A percentile compares a stretch with the other conserved stretches of the same genome.
phyloP scores from a whole-genome alignment of 768 basidiomycete species.

The Hydnum rufescens region DNA sequence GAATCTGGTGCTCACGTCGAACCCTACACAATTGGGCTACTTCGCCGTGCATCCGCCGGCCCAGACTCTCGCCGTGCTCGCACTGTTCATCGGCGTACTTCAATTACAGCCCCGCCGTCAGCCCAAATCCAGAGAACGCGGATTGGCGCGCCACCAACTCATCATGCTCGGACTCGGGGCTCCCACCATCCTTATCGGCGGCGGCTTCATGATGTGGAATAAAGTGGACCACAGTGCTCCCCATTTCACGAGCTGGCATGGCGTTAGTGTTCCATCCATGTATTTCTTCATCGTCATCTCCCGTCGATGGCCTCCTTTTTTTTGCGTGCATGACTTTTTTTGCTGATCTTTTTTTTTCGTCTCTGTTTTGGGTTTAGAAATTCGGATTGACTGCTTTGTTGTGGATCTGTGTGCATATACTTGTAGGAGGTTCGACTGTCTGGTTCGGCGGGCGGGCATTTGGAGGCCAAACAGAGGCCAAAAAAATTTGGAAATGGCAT shows the following conservation, averaged over 20 bases:
- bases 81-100: slow-evolving; percentile 2
- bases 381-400: background rate
- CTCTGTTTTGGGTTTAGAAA: no score
- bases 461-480: slow-evolving; percentile 4
- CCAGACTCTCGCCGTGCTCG: slow-evolving; percentile 4
- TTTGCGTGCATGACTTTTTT: no score
- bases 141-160: slow-evolving; percentile 1
- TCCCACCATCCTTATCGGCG: slow-evolving; percentile 1
- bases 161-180: background rate
- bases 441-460: slow-evolving; percentile 6
- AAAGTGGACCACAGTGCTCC: slow-evolving; percentile 3
- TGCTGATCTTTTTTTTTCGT: no score
- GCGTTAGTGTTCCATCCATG: slow-evolving; percentile 1
- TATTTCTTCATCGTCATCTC: no score
- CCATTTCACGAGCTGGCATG: slow-evolving; percentile 8
- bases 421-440: slow-evolving; percentile 5
- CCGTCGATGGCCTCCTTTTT: no score
- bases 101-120: slow-evolving; percentile 1
- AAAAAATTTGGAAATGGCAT: slow-evolving; percentile 6
- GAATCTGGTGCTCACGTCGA: slow-evolving; percentile 5
- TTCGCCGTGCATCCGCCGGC: slow-evolving; percentile 6
- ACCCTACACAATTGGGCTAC: slow-evolving; percentile 5
- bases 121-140: background rate
- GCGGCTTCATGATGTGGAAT: slow-evolving; percentile 3
- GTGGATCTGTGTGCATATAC: background rate